A percentile compares a stretch with the other conserved stretches of the same genome.
Evolutionary conservation across 2,329 filamentous ascomycete genomes (phyloP).

Genomic region (Stemphylium vesicarium): DNA sequence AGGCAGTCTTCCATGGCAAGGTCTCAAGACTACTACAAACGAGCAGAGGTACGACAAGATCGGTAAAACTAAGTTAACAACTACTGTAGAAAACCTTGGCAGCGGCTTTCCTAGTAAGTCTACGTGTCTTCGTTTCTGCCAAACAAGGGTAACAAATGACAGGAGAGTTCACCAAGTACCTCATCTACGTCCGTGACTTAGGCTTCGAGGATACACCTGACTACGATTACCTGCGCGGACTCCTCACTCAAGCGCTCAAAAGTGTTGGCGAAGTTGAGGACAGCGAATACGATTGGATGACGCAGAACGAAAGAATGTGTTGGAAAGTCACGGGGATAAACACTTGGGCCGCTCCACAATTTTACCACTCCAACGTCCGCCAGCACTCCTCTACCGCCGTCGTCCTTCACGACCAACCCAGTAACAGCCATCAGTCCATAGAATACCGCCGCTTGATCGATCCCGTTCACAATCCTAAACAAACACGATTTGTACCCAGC

Average conservation of each 20-base stretch:
- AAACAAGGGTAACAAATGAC: constrained; percentile 38
- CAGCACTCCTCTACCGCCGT: constrained; percentile 79
- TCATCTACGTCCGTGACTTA: constrained; percentile 95
- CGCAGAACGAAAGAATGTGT: constrained; percentile 89
- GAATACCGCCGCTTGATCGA: constrained; percentile 54
- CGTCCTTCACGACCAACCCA: constrained; percentile 77
- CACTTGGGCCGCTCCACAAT: constrained; percentile 69
- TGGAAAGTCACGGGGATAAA: constrained; percentile 82
- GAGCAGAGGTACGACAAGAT: constrained; percentile 99
- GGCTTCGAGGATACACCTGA: constrained; percentile 98
- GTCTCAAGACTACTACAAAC: constrained; percentile 71
- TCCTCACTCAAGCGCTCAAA: constrained; percentile 96
- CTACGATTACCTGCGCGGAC: constrained; percentile 95
- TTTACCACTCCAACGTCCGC: constrained; percentile 78
- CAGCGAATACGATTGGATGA: constrained; percentile 99
- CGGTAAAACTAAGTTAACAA: constrained; percentile 99
- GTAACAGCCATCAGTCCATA: constrained; percentile 57
- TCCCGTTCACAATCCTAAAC: constrained; percentile 65
- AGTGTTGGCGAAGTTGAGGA: constrained; percentile 94
- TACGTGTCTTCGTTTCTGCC: neutral
- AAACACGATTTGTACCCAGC: constrained; percentile 62
- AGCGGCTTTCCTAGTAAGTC: constrained; percentile 83
- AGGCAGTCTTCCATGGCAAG: constrained; percentile 71
- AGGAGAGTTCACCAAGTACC: constrained; percentile 97
- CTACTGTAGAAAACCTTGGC: constrained; percentile 93